Evolutionary conservation across 176 grass and related monocot species (phyloP).

Genomic region (Alloteropsis semialata): DNA sequence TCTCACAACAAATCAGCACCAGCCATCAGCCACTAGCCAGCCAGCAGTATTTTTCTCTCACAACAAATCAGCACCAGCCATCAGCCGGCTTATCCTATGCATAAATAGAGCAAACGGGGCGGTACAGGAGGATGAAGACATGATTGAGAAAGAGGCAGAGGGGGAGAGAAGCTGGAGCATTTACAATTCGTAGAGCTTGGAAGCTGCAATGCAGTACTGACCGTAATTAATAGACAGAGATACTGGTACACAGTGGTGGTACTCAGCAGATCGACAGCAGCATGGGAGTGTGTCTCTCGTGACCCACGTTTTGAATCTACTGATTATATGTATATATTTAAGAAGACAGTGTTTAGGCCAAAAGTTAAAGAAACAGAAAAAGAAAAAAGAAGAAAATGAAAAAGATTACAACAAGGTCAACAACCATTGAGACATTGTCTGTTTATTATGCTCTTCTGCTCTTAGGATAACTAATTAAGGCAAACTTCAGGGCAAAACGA

Average conservation of each 20-base stretch:
- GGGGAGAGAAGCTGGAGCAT: slow-evolving; percentile 44
- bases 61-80: no score
- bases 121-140: slow-evolving; percentile 15
- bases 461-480: no score
- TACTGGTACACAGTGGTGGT: not conserved
- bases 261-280: not conserved
- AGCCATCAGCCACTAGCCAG: no score
- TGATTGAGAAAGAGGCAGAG: slow-evolving; percentile 34
- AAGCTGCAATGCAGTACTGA: slow-evolving; percentile 25
- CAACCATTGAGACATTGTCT: no score
- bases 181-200: slow-evolving; percentile 33
- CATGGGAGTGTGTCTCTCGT: not conserved
- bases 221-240: slow-evolving; percentile 24
- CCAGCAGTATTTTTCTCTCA: no score
- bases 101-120: slow-evolving; percentile 36
- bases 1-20: no score
- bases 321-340: not conserved
- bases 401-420: no score
- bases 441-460: no score
- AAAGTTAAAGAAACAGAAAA: no score
- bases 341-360: not conserved
- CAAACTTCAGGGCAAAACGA: no score
- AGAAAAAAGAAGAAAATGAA: no score
- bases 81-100: no score
- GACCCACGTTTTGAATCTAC: slow-evolving; percentile 18